Evolutionary conservation across 495 filamentous ascomycete species (phyloP).

Genomic region (Amorphotheca resinae): DNA sequence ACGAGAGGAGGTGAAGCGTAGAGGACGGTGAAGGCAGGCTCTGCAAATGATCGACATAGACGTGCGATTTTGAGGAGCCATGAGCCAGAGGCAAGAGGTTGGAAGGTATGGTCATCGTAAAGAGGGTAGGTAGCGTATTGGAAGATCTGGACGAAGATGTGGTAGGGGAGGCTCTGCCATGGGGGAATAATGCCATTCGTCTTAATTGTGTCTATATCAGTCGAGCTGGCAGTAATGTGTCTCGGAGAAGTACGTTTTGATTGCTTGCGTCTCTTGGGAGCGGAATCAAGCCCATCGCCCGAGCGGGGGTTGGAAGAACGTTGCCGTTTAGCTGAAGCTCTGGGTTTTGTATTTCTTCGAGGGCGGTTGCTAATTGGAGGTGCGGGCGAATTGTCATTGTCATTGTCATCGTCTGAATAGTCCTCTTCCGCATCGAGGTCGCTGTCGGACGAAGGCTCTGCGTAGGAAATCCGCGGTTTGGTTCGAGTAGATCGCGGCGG

Average conservation of each 20-base stretch:
- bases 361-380: background rate
- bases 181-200: constrained; percentile 35
- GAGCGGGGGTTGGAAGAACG: background rate
- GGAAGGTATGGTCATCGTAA: constrained; percentile 31
- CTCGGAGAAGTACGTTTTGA: background rate
- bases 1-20: constrained; percentile 56
- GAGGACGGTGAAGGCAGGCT: constrained; percentile 63
- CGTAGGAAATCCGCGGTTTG: constrained; percentile 14
- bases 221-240: background rate
- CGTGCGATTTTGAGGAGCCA: constrained; percentile 51
- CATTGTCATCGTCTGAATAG: constrained; percentile 1
- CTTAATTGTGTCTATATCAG: background rate
- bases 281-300: background rate
- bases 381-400: background rate
- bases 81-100: constrained; percentile 28
- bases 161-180: constrained; percentile 62
- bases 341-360: background rate
- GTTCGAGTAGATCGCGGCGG: constrained; percentile 12
- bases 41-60: constrained; percentile 51
- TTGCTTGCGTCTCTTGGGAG: constrained; percentile 1
- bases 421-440: constrained; percentile 8
- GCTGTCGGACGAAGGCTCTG: constrained; percentile 10
- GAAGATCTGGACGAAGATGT: constrained; percentile 59
- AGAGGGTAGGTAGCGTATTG: constrained; percentile 49
- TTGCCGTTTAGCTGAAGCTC: constrained; percentile 2